These are phyloP conservation scores for Leucocoprinus leucothites DNA, from an alignment of 768 basidiomycete species.

Conservation along the genomic window DNA sequence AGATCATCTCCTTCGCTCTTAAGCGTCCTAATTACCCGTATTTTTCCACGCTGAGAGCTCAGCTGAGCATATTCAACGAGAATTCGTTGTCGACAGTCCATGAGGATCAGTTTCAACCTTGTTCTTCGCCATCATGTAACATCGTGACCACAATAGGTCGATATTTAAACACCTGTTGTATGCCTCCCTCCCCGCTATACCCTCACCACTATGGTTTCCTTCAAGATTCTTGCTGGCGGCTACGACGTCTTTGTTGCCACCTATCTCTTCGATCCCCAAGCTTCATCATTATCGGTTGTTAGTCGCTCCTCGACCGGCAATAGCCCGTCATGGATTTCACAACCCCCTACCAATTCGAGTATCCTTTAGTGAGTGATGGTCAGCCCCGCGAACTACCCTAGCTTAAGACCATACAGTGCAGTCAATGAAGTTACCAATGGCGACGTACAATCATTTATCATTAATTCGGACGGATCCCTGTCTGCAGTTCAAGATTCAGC, in stretches of 20 bases:
- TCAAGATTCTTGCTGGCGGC: constrained; percentile 68
- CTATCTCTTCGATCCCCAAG: constrained; percentile 44
- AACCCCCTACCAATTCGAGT: constrained; percentile 52
- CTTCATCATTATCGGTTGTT: constrained; percentile 23
- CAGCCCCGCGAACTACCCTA: not conserved
- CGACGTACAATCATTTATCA: constrained; percentile 57
- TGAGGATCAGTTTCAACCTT: not conserved
- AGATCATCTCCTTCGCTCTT: too few relatives aligned
- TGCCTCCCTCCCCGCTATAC: too few relatives aligned
- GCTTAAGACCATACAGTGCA: constrained; percentile 36
- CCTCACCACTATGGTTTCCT: constrained; percentile 50
- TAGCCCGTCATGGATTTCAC: constrained; percentile 60
- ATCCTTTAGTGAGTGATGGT: constrained; percentile 55
- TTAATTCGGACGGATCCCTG: constrained; percentile 41
- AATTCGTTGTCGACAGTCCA: too few relatives aligned
- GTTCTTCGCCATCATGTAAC: not conserved
- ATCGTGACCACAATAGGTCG: too few relatives aligned
- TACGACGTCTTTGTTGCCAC: constrained; percentile 60
- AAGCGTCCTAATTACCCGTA: too few relatives aligned
- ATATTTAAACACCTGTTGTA: too few relatives aligned
- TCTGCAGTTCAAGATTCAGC: constrained; percentile 42
- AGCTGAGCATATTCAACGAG: too few relatives aligned
- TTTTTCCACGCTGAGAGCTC: too few relatives aligned
- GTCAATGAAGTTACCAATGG: constrained; percentile 48
- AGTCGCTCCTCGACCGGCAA: constrained; percentile 46